phyloP scores from a whole-genome alignment of 768 basidiomycete genomes.

The Cantharellus anzutake region DNA sequence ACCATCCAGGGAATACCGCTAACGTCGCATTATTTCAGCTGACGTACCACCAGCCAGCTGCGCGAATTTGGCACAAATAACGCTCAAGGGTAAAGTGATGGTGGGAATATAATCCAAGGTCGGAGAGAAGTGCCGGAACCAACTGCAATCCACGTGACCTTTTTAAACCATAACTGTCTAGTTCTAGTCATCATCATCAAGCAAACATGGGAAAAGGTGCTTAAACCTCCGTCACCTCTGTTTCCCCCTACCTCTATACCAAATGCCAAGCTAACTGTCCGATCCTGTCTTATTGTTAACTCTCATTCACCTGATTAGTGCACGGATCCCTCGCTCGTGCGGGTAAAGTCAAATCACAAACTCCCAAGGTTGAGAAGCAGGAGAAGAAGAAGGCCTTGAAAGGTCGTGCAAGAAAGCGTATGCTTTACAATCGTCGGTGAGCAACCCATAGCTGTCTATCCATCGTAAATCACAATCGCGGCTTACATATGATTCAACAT shows the following conservation, averaged over 20 bases:
- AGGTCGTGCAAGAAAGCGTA: constrained; percentile 94
- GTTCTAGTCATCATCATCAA: neutral
- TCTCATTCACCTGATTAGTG: constrained; percentile 27
- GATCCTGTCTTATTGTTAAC: neutral
- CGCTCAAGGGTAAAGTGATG: too few species aligned
- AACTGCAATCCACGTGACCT: too few species aligned
- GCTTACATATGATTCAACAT: neutral
- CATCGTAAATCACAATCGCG: neutral
- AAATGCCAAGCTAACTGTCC: neutral
- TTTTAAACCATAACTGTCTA: neutral
- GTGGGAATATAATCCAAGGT: too few species aligned
- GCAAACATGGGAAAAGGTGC: constrained; percentile 6
- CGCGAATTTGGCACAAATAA: too few species aligned
- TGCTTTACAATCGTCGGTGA: constrained; percentile 84
- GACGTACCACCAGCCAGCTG: too few species aligned
- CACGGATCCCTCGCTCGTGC: constrained; percentile 99
- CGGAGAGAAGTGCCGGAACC: too few species aligned
- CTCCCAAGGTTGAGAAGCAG: constrained; percentile 94
- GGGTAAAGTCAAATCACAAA: constrained; percentile 98
- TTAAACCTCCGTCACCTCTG: neutral
- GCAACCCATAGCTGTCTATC: constrained; percentile 13
- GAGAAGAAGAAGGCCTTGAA: constrained; percentile 98
- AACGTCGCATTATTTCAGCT: too few species aligned
- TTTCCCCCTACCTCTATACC: neutral
- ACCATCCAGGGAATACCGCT: too few species aligned